These are phyloP conservation scores for Arthrobotrys musiformis DNA, from an alignment of 2,329 filamentous ascomycete genomes.

Conservation along the genomic window DNA sequence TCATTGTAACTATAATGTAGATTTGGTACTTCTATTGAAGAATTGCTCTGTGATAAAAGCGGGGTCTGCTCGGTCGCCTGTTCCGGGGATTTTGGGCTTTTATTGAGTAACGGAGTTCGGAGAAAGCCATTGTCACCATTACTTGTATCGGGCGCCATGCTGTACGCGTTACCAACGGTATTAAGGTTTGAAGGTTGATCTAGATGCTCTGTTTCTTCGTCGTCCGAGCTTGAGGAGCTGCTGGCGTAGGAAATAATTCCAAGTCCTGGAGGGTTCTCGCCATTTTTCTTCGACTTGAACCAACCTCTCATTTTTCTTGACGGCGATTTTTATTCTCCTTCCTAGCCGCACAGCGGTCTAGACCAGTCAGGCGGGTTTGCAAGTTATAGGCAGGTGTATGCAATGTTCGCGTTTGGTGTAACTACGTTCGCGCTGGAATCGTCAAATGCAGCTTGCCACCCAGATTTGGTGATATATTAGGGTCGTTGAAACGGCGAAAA, in stretches of 20 bases:
- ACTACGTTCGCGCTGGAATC: background rate
- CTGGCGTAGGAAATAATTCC: constrained; percentile 38
- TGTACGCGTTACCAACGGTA: background rate
- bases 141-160: constrained; percentile 2
- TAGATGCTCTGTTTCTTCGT: constrained; percentile 3
- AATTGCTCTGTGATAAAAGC: constrained; percentile 6
- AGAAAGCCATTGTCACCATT: background rate
- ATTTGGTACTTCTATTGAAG: background rate
- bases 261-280: constrained; percentile 9
- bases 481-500: background rate
- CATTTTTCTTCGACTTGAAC: constrained; percentile 33
- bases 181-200: too few relatives aligned
- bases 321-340: background rate
- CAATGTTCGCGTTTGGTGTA: background rate
- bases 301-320: constrained; percentile 29
- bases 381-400: background rate
- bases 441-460: background rate
- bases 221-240: constrained; percentile 32
- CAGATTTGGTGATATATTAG: background rate
- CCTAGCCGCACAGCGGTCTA: background rate
- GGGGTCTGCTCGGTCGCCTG: constrained; percentile 12
- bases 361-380: background rate
- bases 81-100: constrained; percentile 26
- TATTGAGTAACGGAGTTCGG: background rate
- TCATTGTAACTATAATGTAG: constrained; percentile 13